Percentiles rank a stretch among this genome's conserved stretches.
phyloP scores from a whole-genome alignment of 139 green algal genomes.

The Closterium sp. region DNA sequence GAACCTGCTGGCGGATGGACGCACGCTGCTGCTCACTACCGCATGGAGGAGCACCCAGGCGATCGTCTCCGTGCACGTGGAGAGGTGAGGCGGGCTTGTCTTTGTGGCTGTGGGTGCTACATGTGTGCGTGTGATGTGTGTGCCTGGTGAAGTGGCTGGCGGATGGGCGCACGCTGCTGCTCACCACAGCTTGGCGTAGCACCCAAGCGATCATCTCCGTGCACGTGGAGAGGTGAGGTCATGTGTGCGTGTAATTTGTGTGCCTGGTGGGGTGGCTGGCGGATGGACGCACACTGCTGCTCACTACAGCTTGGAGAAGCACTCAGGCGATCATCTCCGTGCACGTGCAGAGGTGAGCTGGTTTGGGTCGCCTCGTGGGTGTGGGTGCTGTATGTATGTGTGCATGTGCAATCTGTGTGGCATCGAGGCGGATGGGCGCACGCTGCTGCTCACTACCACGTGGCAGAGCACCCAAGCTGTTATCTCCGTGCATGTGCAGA shows the following conservation, averaged over 20 bases:
- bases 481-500: conserved; percentile 60
- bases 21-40: conserved; percentile 66
- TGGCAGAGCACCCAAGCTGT: conserved; percentile 68
- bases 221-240: conserved; percentile 47
- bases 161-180: conserved; percentile 57
- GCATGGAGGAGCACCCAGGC: conserved; percentile 69
- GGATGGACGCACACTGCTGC: conserved; percentile 58
- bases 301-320: conserved; percentile 73
- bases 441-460: conserved; percentile 70
- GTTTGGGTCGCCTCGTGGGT: too few species aligned
- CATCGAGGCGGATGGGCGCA: background rate
- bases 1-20: conserved; percentile 16
- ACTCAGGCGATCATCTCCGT: conserved; percentile 63
- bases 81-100: conserved; percentile 27
- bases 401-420: too few species aligned
- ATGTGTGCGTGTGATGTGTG: too few species aligned
- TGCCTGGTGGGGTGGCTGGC: background rate
- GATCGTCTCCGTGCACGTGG: conserved; percentile 65
- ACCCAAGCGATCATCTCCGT: conserved; percentile 63
- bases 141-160: too few species aligned
- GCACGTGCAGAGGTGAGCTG: conserved; percentile 49
- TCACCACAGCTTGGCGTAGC: conserved; percentile 74
- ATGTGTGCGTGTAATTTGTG: too few species aligned
- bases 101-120: background rate
- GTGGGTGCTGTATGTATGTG: too few species aligned